A percentile compares a stretch with the other conserved stretches of the same genome.
Conservation (phyloP, 2,329 filamentous ascomycete species). For the Phyllosticta paracitricarpa region DNA sequence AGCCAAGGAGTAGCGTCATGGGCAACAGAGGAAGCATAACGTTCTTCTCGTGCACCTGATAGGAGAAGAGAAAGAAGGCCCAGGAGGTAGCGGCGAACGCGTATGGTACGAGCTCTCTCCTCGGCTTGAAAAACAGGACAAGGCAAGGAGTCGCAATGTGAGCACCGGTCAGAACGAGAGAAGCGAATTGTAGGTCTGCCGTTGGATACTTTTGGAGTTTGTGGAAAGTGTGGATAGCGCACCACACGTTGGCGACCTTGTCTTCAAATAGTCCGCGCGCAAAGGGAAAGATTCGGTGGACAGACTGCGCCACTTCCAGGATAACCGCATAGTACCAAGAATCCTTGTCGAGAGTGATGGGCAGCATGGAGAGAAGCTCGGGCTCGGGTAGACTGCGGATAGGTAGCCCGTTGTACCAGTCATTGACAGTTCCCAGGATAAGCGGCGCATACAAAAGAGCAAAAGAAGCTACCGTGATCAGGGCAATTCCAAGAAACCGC, state of each 20-base stretch:
- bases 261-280: slow-evolving; percentile 94
- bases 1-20: slow-evolving; percentile 79
- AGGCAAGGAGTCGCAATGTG: slow-evolving; percentile 72
- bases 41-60: slow-evolving; percentile 98
- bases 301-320: slow-evolving; percentile 69
- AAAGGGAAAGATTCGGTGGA: slow-evolving; percentile 94
- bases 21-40: slow-evolving; percentile 85
- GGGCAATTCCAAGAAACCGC: slow-evolving; percentile 64
- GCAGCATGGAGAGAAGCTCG: slow-evolving; percentile 54
- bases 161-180: slow-evolving; percentile 62
- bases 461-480: slow-evolving; percentile 65
- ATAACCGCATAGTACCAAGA: slow-evolving; percentile 65
- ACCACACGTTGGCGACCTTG: slow-evolving; percentile 99
- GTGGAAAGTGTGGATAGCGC: slow-evolving; percentile 76
- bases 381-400: slow-evolving; percentile 48
- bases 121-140: slow-evolving; percentile 68
- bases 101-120: slow-evolving; percentile 65
- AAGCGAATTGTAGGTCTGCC: slow-evolving; percentile 62
- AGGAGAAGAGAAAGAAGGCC: slow-evolving; percentile 97
- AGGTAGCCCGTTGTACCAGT: slow-evolving; percentile 54
- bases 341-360: slow-evolving; percentile 47
- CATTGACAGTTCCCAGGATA: slow-evolving; percentile 59
- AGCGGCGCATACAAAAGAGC: slow-evolving; percentile 66
- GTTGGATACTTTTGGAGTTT: slow-evolving; percentile 71
- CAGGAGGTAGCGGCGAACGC: slow-evolving; percentile 78